Evolutionary conservation across 192 early-diverging fungal genomes (phyloP), one percentile per base, ranked within the genome.

Genomic region (Rhizoclosmatium sp.): DNA sequence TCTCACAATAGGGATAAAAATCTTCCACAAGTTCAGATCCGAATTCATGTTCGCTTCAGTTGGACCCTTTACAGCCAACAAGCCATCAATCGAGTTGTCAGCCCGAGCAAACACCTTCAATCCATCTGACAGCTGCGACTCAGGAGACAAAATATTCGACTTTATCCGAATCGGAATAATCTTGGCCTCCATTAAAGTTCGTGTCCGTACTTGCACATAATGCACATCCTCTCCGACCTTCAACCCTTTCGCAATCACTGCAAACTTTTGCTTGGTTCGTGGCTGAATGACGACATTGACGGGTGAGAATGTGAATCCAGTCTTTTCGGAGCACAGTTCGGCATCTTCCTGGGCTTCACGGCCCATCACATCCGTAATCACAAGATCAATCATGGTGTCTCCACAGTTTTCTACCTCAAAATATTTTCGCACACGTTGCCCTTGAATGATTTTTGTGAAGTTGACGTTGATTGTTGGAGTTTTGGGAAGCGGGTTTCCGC

Each of bases 391-490:
- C 41, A 86, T 78, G 19, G 85, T 89, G 51, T 87, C 88, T 40
- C 88, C 88, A 40, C 80, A 81, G 66, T 89, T 89, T 69, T 87
- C 88, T 2, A 89, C 82, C 69, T 87, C 85, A 76, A 89, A 89
- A 58, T 80, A 79, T 60, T 89, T 89, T 39, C 81, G 54, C 64
- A 82, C 82, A 23, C 82, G 74, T 64, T 78, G 77, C 1, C 78
- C 66, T 59, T 80, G 67, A 31, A 76, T 78, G 23, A 89, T 58
- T 66, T 87, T 88, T 12, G 84, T 68, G 61, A 85, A 89, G 14
- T 85, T 82, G 16, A 89, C 78, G 14, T 69, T 54, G 44, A 89
- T 89, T n/a, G 82, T 80, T 1, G 80, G 76, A 16, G 58, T 49
- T 49, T 76, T 71, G 2, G 71, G 60, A 49, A 59, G 12, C n/a